Evolutionary conservation across 805 yeast genomes (phyloP).

Genomic region (Candida incommunis): DNA sequence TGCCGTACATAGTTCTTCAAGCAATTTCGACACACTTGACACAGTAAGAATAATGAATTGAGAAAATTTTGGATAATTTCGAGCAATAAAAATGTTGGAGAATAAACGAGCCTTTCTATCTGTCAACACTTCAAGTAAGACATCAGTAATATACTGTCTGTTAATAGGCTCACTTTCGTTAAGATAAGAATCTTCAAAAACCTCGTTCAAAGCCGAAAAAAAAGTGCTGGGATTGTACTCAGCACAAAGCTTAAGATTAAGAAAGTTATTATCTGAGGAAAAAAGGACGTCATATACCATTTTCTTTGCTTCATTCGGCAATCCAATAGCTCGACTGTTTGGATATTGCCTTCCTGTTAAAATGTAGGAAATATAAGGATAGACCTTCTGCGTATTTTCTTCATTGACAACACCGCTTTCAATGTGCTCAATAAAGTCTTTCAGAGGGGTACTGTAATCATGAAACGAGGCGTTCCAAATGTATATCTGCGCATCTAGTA

Average conservation of each 20-base stretch:
- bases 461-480: slow-evolving; percentile 57
- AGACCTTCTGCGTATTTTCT: slow-evolving; percentile 25
- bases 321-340: slow-evolving; percentile 35
- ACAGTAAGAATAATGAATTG: slow-evolving; percentile 72
- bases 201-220: slow-evolving; percentile 60
- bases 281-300: slow-evolving; percentile 42
- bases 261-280: slow-evolving; percentile 26
- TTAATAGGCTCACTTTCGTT: slow-evolving; percentile 49
- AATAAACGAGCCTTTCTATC: slow-evolving; percentile 20
- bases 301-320: slow-evolving; percentile 11
- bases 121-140: slow-evolving; percentile 45
- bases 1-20: slow-evolving; percentile 29
- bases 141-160: slow-evolving; percentile 68
- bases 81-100: slow-evolving; percentile 53
- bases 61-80: slow-evolving; percentile 71
- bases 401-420: slow-evolving; percentile 5
- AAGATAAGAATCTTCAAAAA: slow-evolving; percentile 64
- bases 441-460: slow-evolving; percentile 61
- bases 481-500: slow-evolving; percentile 51
- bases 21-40: slow-evolving; percentile 32
- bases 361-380: slow-evolving; percentile 50
- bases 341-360: slow-evolving; percentile 77
- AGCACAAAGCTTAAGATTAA: slow-evolving; percentile 3
- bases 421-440: slow-evolving; percentile 36
- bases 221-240: slow-evolving; percentile 23